These are phyloP conservation scores for Pelargonium australe DNA, from an alignment of 441 rosid species.

Conservation along the genomic window DNA sequence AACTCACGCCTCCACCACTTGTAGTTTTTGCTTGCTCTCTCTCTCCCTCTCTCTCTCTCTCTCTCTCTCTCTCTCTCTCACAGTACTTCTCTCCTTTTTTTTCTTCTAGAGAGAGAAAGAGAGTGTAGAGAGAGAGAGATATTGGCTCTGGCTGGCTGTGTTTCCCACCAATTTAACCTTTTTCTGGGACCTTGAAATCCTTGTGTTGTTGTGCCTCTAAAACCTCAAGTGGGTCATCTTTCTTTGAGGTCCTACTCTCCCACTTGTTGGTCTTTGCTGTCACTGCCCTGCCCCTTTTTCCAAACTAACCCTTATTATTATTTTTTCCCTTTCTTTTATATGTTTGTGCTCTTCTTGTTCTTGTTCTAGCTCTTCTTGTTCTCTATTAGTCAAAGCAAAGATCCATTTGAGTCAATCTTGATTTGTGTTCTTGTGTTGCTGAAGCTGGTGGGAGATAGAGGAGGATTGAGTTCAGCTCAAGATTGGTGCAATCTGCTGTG, in stretches of 20 bases:
- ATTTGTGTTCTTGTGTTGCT: slow-evolving; percentile 11
- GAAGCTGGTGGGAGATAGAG: slow-evolving; percentile 16
- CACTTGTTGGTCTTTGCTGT: slow-evolving; percentile 39
- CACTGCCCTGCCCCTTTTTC: slow-evolving; percentile 20
- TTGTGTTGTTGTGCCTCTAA: slow-evolving; percentile 16
- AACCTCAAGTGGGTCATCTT: slow-evolving; percentile 41
- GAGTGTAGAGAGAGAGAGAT: not conserved
- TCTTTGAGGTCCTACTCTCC: slow-evolving; percentile 37
- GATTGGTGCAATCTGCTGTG: slow-evolving; percentile 6
- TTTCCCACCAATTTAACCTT: slow-evolving; percentile 32
- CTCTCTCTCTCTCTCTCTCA: not conserved
- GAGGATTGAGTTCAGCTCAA: not conserved
- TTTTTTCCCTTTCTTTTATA: slow-evolving; percentile 27
- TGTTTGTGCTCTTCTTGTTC: not conserved
- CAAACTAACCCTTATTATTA: slow-evolving; percentile 10
- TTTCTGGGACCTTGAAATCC: slow-evolving; percentile 42
- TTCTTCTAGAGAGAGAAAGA: too few relatives aligned
- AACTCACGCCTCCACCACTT: slow-evolving; percentile 5
- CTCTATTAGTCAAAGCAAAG: slow-evolving; percentile 24
- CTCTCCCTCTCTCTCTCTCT: not conserved
- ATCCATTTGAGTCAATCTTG: slow-evolving; percentile 23
- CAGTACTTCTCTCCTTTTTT: too few relatives aligned
- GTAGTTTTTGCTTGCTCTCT: not conserved
- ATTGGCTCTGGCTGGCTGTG: slow-evolving; percentile 9
- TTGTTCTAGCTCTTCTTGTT: slow-evolving; percentile 9